phyloP scores from a whole-genome alignment of 2,329 filamentous ascomycete species.

The Annulohypoxylon truncatum region DNA sequence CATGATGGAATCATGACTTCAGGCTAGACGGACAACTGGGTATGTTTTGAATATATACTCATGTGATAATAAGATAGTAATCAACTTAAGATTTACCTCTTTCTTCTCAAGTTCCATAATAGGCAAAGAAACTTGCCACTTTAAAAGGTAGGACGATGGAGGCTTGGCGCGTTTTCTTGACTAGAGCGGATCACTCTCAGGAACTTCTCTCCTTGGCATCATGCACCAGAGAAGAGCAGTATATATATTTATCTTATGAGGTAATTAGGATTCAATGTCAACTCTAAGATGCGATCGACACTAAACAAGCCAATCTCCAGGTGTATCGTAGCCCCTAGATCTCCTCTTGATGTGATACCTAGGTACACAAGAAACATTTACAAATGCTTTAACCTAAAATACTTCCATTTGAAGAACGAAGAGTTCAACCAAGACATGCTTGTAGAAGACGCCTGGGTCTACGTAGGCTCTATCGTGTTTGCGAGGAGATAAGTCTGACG shows the following conservation, averaged over 20 bases:
- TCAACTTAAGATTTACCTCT: not conserved
- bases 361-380: too few species aligned
- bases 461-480: too few species aligned
- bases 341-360: too few species aligned
- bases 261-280: too few species aligned
- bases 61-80: too few species aligned
- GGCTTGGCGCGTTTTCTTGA: not conserved
- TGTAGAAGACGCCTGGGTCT: too few species aligned
- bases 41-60: not conserved
- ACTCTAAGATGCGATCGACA: not conserved
- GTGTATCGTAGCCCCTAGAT: too few species aligned
- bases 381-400: too few species aligned
- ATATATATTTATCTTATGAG: not conserved
- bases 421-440: too few species aligned
- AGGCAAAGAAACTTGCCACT: not conserved
- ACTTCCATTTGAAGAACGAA: too few species aligned
- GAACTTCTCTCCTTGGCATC: not conserved
- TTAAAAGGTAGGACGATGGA: not conserved
- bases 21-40: not conserved
- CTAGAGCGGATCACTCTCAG: not conserved
- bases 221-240: not conserved
- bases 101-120: not conserved
- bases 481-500: too few species aligned
- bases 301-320: too few species aligned
- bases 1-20: not conserved